These are phyloP conservation scores for Diaporthe amygdali DNA, from an alignment of 2,329 filamentous ascomycete genomes.

Conservation along the genomic window DNA sequence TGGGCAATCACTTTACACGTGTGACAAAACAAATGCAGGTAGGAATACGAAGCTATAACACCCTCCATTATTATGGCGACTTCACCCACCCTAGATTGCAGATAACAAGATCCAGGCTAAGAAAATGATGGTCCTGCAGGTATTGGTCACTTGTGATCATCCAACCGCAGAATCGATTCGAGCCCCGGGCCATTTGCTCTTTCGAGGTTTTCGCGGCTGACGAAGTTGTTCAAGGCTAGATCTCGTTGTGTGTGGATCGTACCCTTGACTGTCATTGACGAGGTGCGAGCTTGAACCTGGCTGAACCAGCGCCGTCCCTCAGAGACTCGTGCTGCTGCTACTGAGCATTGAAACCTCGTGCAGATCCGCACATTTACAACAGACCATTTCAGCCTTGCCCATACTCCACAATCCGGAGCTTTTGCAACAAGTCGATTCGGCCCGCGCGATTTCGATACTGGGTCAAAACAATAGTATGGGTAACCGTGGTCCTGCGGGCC, in stretches of 20 bases:
- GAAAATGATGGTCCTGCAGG: background rate
- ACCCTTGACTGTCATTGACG: background rate
- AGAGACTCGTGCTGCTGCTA: background rate
- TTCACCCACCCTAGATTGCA: background rate
- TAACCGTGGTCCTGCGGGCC: background rate
- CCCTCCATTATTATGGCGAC: conserved; percentile 3
- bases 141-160: background rate
- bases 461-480: background rate
- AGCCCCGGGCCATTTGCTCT: background rate
- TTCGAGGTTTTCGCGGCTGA: background rate
- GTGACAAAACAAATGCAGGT: background rate
- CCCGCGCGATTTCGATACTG: background rate
- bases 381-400: background rate
- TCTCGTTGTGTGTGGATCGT: background rate
- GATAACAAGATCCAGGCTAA: background rate
- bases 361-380: background rate
- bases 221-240: background rate
- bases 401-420: conserved; percentile 1
- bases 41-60: conserved; percentile 12
- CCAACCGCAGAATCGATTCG: background rate
- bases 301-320: background rate
- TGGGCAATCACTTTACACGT: background rate
- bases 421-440: background rate
- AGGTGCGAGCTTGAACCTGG: background rate
- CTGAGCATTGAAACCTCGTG: conserved; percentile 1